Evolutionary conservation across 2,329 filamentous ascomycete genomes (phyloP).

Genomic region (Thelonectria discophora): DNA sequence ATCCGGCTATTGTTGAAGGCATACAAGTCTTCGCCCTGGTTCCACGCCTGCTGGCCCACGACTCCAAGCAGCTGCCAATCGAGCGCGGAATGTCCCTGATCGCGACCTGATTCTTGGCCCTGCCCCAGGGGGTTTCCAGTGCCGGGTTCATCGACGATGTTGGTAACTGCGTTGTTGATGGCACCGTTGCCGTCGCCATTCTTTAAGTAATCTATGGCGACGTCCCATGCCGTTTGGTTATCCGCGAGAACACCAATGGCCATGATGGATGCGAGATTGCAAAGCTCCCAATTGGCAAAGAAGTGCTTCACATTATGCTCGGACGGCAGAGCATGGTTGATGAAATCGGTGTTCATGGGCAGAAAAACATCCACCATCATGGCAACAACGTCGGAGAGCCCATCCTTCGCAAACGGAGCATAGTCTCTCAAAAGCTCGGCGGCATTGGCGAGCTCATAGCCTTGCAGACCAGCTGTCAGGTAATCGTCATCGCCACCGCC

Average conservation of each 20-base stretch:
- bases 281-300: slow-evolving; percentile 29
- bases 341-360: slow-evolving; percentile 16
- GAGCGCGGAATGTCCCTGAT: slow-evolving; percentile 27
- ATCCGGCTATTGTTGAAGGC: slow-evolving; percentile 31
- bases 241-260: slow-evolving; percentile 25
- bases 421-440: slow-evolving; percentile 53
- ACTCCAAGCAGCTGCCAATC: slow-evolving; percentile 19
- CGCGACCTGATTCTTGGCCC: slow-evolving; percentile 29
- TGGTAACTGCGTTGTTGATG: slow-evolving; percentile 17
- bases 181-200: slow-evolving; percentile 17
- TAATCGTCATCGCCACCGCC: slow-evolving; percentile 48
- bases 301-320: slow-evolving; percentile 24
- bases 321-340: slow-evolving; percentile 19
- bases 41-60: slow-evolving; percentile 28
- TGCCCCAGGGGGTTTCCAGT: slow-evolving; percentile 22
- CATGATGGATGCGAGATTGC: slow-evolving; percentile 26
- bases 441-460: slow-evolving; percentile 57
- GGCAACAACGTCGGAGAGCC: slow-evolving; percentile 23
- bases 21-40: slow-evolving; percentile 29
- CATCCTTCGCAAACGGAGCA: slow-evolving; percentile 37
- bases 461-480: slow-evolving; percentile 54
- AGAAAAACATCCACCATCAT: slow-evolving; percentile 19
- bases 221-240: slow-evolving; percentile 20
- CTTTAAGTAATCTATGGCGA: slow-evolving; percentile 27
- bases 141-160: slow-evolving; percentile 19